phyloP scores from a whole-genome alignment of 139 green algal species.

The Penium margaritaceum region DNA sequence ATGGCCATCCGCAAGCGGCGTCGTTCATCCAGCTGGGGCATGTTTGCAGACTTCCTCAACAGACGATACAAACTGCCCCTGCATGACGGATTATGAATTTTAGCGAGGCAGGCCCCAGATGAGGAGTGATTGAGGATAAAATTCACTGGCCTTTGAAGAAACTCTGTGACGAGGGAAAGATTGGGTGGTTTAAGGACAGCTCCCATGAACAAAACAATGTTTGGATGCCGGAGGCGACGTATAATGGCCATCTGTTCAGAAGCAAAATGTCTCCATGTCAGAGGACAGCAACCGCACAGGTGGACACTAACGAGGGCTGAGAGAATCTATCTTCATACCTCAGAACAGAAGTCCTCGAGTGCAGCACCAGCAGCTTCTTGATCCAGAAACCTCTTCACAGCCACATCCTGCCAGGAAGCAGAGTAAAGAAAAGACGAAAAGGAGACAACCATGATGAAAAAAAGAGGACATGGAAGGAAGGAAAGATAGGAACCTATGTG shows the following conservation, averaged over 20 bases:
- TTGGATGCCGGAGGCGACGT: constrained; percentile 49
- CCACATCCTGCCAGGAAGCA: constrained; percentile 28
- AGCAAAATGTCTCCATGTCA: too few species aligned
- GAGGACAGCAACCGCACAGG: too few species aligned
- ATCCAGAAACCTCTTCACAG: constrained; percentile 43
- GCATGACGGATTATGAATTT: too few species aligned
- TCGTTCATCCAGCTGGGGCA: constrained; percentile 14
- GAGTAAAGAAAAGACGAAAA: too few species aligned
- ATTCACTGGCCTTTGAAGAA: constrained; percentile 40
- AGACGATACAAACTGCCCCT: constrained; percentile 42
- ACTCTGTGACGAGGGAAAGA: constrained; percentile 73
- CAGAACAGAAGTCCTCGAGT: constrained; percentile 35
- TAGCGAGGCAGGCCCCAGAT: too few species aligned
- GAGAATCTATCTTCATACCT: not conserved
- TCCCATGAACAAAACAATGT: constrained; percentile 52
- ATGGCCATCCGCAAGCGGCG: constrained; percentile 34
- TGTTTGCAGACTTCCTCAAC: too few species aligned
- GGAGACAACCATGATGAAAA: too few species aligned
- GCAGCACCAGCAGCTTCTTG: constrained; percentile 14
- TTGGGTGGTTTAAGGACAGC: constrained; percentile 51
- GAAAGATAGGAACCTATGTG: too few species aligned
- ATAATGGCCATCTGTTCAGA: constrained; percentile 51
- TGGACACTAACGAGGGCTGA: too few species aligned
- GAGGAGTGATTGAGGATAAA: too few species aligned
- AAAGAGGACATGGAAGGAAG: too few species aligned